phyloP scores from a whole-genome alignment of 305 asterid species.

The Fraxinus dipetala region DNA sequence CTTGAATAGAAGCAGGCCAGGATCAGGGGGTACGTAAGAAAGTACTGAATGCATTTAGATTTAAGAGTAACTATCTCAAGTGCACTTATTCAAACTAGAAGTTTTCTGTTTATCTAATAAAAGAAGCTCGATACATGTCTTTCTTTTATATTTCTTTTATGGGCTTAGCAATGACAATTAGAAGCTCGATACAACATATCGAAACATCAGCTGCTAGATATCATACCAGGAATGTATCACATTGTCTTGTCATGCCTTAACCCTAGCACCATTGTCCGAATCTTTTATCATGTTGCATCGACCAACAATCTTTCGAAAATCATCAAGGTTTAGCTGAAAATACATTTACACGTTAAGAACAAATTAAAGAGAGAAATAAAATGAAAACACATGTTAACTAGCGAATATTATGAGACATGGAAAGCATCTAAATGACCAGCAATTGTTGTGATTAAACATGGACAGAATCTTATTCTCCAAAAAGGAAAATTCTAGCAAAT shows the following conservation, averaged over 20 bases:
- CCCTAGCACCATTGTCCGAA: conserved; percentile 28
- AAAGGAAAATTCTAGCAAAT: neutral
- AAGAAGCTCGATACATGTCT: neutral
- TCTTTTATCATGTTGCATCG: conserved; percentile 72
- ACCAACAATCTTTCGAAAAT: conserved; percentile 65
- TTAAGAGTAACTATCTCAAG: neutral
- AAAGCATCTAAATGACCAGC: neutral
- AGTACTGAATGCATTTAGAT: neutral
- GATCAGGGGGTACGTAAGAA: neutral
- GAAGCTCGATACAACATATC: neutral
- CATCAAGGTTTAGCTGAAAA: conserved; percentile 69
- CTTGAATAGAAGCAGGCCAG: neutral
- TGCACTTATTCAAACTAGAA: neutral
- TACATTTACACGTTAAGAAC: neutral
- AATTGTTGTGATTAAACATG: neutral
- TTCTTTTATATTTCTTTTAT: neutral
- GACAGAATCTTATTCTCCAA: neutral
- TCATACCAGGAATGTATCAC: neutral
- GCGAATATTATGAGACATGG: neutral
- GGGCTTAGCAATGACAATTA: neutral
- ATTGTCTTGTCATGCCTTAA: conserved; percentile 18
- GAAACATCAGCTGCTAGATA: neutral
- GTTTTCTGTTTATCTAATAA: neutral
- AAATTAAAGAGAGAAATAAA: neutral
- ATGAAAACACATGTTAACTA: neutral